Evolutionary conservation across 805 yeast genomes (phyloP).

Genomic region (Lipomyces kockii): DNA sequence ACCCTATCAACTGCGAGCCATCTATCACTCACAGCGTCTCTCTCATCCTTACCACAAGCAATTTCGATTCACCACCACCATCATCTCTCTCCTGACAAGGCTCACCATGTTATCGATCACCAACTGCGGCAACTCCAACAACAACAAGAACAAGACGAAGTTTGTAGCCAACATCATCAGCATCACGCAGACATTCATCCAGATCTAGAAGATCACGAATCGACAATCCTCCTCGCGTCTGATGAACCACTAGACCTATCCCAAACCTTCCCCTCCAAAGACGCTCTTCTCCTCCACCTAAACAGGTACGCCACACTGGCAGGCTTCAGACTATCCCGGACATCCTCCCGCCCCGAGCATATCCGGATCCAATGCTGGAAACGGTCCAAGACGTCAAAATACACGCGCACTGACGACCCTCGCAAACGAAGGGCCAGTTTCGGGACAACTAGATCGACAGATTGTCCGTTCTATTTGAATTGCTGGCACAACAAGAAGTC

Average conservation of each 20-base stretch:
- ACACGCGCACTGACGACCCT: conserved; percentile 23
- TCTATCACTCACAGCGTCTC: conserved; percentile 18
- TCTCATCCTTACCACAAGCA: conserved; percentile 11
- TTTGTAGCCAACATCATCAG: conserved; percentile 8
- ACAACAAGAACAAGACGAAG: conserved; percentile 12
- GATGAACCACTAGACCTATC: conserved; percentile 26
- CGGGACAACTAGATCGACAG: conserved; percentile 32
- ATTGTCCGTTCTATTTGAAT: conserved; percentile 31
- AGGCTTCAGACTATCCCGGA: conserved; percentile 32
- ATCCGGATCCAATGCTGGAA: conserved; percentile 37
- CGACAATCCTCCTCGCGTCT: conserved; percentile 15
- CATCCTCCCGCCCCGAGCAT: conserved; percentile 35
- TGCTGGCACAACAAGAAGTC: conserved; percentile 36
- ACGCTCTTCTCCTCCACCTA: conserved; percentile 28
- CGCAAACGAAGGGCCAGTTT: conserved; percentile 28
- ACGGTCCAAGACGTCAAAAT: conserved; percentile 33
- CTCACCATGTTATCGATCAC: conserved; percentile 21
- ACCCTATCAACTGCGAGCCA: conserved; percentile 19
- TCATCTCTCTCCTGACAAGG: conserved; percentile 13
- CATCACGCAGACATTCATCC: conserved; percentile 5
- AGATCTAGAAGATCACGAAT: neutral
- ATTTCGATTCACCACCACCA: conserved; percentile 12
- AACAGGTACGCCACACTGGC: conserved; percentile 28
- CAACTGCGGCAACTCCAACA: conserved; percentile 22
- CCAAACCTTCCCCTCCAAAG: conserved; percentile 31